Base-by-base conservation (phyloP, 495 filamentous ascomycete genomes). In the Neurospora terricola region DNA sequence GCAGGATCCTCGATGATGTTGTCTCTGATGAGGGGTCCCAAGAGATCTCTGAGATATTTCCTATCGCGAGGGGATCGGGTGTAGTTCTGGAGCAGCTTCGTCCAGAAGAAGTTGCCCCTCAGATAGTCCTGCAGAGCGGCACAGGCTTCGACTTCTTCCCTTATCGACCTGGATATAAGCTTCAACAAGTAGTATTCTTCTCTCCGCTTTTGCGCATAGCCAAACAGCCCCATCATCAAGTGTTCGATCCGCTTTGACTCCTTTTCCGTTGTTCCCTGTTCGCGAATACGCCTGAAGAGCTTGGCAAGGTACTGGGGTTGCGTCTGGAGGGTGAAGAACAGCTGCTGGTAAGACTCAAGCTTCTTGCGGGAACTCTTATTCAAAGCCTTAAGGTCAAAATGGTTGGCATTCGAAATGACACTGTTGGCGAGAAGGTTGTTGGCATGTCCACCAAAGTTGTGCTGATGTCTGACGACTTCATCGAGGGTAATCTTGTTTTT, bases 401-500 rank as follows among this genome's bases (percentile, higher is more conserved):
- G 94, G 77, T 98, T 96, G 71, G 90, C 91, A 30, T 93, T 97
- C 11, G 92, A 89, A 45, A 97, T 95, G 66, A 94, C 90, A 14
- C 88, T 93, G 80, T 96, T 97, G 70, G 91, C 91, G 42, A 98
- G 85, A 14, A 98, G 85, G 76, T 88, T 94, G 73, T 93, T 93
- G 69, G 94, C 91, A 76, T 96, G 92, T 2, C 96, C 96, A 71
- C 96, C 96, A 77, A 96, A 97, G 79, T 96, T 96, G 83, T 91
- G 95, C 81, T 98, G 96, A 79, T 98, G 96, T 78, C 92, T 95
- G 66, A 98, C 92, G 62, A 99, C 94, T 85, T 99, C 96, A 79
- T 99, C 96, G 1, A 98, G 87, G 0, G 96, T 98, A 79, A 99
- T 99, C 83, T 98, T 99, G 83, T 98, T 98, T 85, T 98, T 98